phyloP scores from a whole-genome alignment of 768 basidiomycete species.

The Psilocybe cubensis region DNA sequence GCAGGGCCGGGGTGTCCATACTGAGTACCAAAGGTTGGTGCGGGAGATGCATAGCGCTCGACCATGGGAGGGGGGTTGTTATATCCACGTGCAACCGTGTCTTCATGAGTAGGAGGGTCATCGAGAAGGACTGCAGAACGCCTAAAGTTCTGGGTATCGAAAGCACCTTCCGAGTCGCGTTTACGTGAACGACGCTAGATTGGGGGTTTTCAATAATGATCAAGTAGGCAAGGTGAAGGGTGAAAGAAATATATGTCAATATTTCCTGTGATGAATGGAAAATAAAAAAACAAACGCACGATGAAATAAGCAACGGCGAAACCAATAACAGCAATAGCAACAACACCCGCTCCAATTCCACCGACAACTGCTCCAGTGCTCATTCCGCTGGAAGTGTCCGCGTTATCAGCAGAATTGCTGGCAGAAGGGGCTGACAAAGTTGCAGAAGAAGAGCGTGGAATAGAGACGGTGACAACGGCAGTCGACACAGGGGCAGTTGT shows the following conservation, averaged over 20 bases:
- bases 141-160: constrained; percentile 61
- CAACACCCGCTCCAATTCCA: constrained; percentile 50
- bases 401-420: not conserved
- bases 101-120: constrained; percentile 51
- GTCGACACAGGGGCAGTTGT: not conserved
- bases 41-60: constrained; percentile 46
- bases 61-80: constrained; percentile 69
- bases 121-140: constrained; percentile 65
- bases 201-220: constrained; percentile 4
- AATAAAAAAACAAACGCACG: constrained; percentile 32
- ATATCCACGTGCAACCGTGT: constrained; percentile 41
- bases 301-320: constrained; percentile 50
- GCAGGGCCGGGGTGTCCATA: constrained; percentile 30
- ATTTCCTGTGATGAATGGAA: too few relatives aligned
- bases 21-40: constrained; percentile 35
- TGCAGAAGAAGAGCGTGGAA: not conserved
- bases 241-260: too few relatives aligned
- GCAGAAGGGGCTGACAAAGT: not conserved
- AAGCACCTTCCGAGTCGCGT: constrained; percentile 44
- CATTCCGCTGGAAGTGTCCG: constrained; percentile 13
- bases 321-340: constrained; percentile 42
- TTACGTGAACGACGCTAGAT: constrained; percentile 47
- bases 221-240: not conserved
- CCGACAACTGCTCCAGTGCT: constrained; percentile 30
- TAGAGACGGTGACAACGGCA: not conserved